A percentile compares a stretch with the other conserved stretches of the same genome.
These are phyloP conservation scores for Sophora flavescens DNA, from an alignment of 306 rosid genomes.

Conservation along the genomic window DNA sequence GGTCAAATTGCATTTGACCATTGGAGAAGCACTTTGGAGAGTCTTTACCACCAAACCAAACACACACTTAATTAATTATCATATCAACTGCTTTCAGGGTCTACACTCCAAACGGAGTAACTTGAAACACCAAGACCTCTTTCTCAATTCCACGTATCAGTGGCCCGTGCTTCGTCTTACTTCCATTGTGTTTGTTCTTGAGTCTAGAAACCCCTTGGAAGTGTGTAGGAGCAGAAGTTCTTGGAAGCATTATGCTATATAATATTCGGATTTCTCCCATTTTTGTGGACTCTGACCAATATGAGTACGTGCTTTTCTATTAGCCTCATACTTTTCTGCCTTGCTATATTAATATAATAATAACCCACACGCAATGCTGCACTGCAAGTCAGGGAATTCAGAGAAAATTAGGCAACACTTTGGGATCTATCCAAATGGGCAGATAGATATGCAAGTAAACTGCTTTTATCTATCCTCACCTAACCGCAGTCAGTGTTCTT, in stretches of 20 bases:
- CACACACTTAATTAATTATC: too few relatives aligned
- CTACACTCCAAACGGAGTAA: neutral
- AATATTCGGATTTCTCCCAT: neutral
- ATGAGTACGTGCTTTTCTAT: neutral
- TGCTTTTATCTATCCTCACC: neutral
- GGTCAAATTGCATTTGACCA: too few relatives aligned
- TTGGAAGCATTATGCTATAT: too few relatives aligned
- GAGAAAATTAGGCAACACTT: neutral
- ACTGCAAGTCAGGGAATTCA: neutral
- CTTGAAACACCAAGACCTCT: neutral
- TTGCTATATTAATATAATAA: neutral
- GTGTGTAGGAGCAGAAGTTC: neutral
- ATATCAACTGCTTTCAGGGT: too few relatives aligned
- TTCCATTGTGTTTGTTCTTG: too few relatives aligned
- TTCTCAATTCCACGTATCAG: neutral
- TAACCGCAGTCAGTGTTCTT: neutral
- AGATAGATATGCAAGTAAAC: constrained; percentile 4
- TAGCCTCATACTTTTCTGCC: neutral
- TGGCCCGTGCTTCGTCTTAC: neutral
- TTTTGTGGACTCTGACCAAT: neutral
- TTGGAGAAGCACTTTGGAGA: too few relatives aligned
- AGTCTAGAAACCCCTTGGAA: neutral
- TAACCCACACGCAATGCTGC: neutral
- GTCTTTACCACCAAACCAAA: too few relatives aligned
- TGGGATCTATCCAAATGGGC: neutral